These are phyloP conservation scores for Leptographium radiaticola DNA, from an alignment of 2,329 filamentous ascomycete genomes.

Conservation along the genomic window DNA sequence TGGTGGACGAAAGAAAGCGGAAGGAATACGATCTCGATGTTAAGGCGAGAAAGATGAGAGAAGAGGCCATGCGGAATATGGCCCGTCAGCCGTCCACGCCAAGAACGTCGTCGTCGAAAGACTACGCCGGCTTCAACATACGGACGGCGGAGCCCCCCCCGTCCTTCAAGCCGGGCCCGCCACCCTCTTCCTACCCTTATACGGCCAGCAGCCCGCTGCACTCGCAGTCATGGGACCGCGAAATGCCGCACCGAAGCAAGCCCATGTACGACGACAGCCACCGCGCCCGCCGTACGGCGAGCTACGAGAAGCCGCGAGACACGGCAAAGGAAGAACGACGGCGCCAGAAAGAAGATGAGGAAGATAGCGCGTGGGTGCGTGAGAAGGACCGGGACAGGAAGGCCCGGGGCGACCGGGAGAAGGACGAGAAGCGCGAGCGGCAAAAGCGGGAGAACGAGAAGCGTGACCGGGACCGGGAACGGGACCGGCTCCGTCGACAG, in stretches of 20 bases:
- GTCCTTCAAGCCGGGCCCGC: conserved; percentile 23
- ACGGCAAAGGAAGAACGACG: conserved; percentile 15
- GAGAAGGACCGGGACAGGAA: conserved; percentile 14
- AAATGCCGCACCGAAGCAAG: conserved; percentile 23
- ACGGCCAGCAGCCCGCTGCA: conserved; percentile 24
- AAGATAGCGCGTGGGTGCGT: conserved; percentile 16
- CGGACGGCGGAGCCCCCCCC: conserved; percentile 36
- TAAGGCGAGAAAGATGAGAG: conserved; percentile 51
- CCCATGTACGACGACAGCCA: conserved; percentile 28
- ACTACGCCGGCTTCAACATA: conserved; percentile 30
- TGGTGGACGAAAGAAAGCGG: conserved; percentile 64
- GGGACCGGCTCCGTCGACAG: conserved; percentile 14
- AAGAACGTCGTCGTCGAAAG: conserved; percentile 26
- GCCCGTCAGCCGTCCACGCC: conserved; percentile 27
- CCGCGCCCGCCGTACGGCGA: conserved; percentile 31
- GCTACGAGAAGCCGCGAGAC: conserved; percentile 24
- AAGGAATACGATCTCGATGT: conserved; percentile 67
- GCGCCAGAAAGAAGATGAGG: conserved; percentile 18
- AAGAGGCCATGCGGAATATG: conserved; percentile 31
- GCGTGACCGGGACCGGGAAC: conserved; percentile 14
- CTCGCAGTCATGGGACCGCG: conserved; percentile 34
- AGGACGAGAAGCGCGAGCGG: conserved; percentile 18
- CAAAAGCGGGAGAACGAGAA: conserved; percentile 22
- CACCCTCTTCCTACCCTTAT: conserved; percentile 16
- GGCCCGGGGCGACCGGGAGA: conserved; percentile 20